A percentile compares a stretch with the other conserved stretches of the same genome.
Evolutionary conservation across 169 alveolate genomes (phyloP).

Genomic region (Neospora caninum): DNA sequence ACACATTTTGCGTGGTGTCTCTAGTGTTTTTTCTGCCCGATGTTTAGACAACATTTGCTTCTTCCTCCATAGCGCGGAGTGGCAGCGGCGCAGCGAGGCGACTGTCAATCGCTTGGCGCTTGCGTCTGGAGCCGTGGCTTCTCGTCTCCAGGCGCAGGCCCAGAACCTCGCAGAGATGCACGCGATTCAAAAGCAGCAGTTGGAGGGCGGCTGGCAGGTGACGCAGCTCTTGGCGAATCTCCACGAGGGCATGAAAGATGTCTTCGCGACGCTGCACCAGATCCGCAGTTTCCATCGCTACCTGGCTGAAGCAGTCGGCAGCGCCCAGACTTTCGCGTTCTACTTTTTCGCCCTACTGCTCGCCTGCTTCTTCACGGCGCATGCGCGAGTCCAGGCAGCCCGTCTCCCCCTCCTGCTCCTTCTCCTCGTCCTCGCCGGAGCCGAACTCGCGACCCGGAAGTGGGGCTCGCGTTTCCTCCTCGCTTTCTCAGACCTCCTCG

Average conservation of each 20-base stretch:
- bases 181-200: constrained; percentile 42
- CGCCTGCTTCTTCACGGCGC: constrained; percentile 15
- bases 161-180: constrained; percentile 41
- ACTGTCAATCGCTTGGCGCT: constrained; percentile 48
- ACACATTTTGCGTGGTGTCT: too few relatives aligned
- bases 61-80: constrained; percentile 61
- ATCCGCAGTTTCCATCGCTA: constrained; percentile 37
- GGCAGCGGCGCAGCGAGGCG: constrained; percentile 58
- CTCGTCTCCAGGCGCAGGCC: constrained; percentile 45
- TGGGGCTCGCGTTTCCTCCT: constrained; percentile 6
- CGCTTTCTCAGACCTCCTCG: background rate
- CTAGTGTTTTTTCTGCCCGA: too few relatives aligned
- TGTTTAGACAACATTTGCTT: constrained; percentile 57
- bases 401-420: constrained; percentile 27
- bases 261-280: constrained; percentile 55
- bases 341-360: constrained; percentile 31
- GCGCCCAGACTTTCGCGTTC: constrained; percentile 4
- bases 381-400: background rate
- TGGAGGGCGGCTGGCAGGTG: constrained; percentile 54
- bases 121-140: constrained; percentile 48
- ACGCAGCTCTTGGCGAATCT: constrained; percentile 47
- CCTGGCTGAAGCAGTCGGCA: constrained; percentile 46
- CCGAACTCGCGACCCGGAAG: constrained; percentile 8
- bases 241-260: constrained; percentile 49
- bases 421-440: constrained; percentile 18